Conservation (phyloP, 2,329 filamentous ascomycete genomes). For the Epicoccum sorghinum region DNA sequence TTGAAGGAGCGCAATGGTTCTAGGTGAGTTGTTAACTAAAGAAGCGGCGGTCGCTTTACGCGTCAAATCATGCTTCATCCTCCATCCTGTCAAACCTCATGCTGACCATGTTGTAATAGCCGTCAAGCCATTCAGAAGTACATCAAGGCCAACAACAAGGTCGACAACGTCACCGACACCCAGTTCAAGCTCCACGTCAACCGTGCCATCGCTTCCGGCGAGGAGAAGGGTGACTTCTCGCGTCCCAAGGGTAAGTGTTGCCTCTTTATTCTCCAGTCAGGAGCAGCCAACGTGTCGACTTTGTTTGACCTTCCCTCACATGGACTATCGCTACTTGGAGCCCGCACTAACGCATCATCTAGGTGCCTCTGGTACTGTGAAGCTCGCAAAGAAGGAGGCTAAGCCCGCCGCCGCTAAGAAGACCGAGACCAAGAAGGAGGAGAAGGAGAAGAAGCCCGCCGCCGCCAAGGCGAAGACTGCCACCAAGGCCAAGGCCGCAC, state of each 20-base stretch:
- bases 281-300: background rate
- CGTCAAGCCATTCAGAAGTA: constrained; percentile 79
- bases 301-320: background rate
- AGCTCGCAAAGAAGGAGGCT: constrained; percentile 81
- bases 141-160: constrained; percentile 73
- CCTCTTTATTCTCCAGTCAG: background rate
- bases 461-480: constrained; percentile 40
- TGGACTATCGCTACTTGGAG: background rate
- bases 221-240: constrained; percentile 84
- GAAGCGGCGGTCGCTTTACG: constrained; percentile 23
- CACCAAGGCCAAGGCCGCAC: constrained; percentile 25
- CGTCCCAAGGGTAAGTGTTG: constrained; percentile 84
- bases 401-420: constrained; percentile 42
- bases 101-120: constrained; percentile 54
- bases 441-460: constrained; percentile 37
- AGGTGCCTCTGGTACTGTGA: constrained; percentile 88
- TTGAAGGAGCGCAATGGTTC: constrained; percentile 73
- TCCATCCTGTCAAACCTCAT: constrained; percentile 25
- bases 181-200: constrained; percentile 80
- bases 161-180: constrained; percentile 59
- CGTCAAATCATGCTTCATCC: constrained; percentile 35
- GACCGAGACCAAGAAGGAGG: constrained; percentile 41
- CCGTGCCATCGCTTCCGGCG: constrained; percentile 80
- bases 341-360: constrained; percentile 32
- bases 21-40: constrained; percentile 61